Evolutionary conservation across 805 yeast genomes (phyloP).

Genomic region (Saturnispora serradocipensis): DNA sequence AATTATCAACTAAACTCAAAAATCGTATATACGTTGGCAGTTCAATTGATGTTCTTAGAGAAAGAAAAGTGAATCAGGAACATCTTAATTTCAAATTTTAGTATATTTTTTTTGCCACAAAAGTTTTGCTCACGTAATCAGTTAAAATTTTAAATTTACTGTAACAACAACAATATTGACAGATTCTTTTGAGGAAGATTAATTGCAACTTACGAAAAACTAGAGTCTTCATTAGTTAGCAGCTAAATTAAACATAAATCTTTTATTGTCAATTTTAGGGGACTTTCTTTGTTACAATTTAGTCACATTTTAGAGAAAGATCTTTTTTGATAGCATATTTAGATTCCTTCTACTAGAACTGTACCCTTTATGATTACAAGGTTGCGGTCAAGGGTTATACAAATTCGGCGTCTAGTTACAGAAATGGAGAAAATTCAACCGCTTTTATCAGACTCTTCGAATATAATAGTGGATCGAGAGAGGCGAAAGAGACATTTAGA

Average conservation of each 20-base stretch:
- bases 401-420: background rate
- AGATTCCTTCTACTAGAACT: background rate
- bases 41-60: background rate
- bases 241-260: background rate
- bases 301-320: background rate
- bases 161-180: background rate
- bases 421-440: background rate
- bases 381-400: background rate
- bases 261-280: background rate
- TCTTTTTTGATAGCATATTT: background rate
- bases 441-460: background rate
- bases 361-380: background rate
- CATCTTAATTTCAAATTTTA: background rate
- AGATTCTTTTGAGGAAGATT: background rate
- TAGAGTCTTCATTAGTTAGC: background rate
- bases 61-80: background rate
- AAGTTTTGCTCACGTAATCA: background rate
- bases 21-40: background rate
- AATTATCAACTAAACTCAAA: background rate
- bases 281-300: background rate
- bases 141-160: background rate
- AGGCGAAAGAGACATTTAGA: background rate
- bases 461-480: background rate
- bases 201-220: background rate
- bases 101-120: background rate